Evolutionary conservation across 129 eudicot genomes (phyloP), one percentile per base, ranked within the genome.

Genomic region (Heracleum sosnowskyi): DNA sequence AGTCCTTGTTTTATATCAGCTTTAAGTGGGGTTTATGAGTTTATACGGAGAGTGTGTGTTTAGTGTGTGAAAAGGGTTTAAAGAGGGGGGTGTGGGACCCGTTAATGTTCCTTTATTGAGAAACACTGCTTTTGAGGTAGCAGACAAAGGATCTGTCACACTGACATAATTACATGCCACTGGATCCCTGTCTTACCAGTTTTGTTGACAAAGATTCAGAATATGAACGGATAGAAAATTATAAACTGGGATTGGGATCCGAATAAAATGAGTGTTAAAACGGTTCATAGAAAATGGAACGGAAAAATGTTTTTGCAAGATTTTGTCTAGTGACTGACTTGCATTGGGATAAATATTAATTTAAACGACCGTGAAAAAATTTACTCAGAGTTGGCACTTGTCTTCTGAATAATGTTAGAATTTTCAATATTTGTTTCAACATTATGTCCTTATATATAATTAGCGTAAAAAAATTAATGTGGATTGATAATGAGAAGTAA

Each of bases 111-210:
- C 84, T 81, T 74, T 75, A 66, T 73, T 73, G 62, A 76, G 33
- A 75, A 72, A 73, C 87, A 87, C 81, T 81, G 79, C 84, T 79
- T 87, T 73, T 87, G 79, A 75, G 26, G 60, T 16, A 22, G 26
- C 35, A 57, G 76, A n/a, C 24, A 26, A 47, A 45, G 44, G 31
- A 40, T 60, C 34, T 60, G 68, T 60, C 68, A 60, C 68, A 2
- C 68, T 60, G 11, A 60, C 68, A 60, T n/a, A 24, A 24, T 57
- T n/a, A n/a, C 68, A 60, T 2, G 66, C 33, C 33, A n/a, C 11
- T 60, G 68, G 68, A 60, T 60, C 68, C 2, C 2, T 60, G 31
- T 9, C n/a, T 55, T 60, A 10, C 68, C 68, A 60, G 5, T 60
- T 60, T 60, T 60, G 68, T 60, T 60, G 68, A 60, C 68, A 60